Percentiles rank a stretch among this genome's conserved stretches.
phyloP scores from a whole-genome alignment of 768 basidiomycete species.

The Suillus luteus region DNA sequence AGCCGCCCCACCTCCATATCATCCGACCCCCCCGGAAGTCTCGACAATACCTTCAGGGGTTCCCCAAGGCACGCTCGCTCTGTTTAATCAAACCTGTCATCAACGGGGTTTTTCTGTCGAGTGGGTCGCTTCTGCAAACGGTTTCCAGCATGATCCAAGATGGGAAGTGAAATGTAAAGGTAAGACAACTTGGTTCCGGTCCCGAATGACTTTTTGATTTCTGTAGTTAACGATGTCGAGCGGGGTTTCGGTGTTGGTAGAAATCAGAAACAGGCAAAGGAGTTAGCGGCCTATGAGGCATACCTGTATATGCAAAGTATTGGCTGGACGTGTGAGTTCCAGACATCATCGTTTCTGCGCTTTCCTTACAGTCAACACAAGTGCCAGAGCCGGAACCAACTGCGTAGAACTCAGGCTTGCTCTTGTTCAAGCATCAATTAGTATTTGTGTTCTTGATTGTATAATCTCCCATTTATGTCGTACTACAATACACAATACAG shows the following conservation, averaged over 20 bases:
- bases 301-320: slow-evolving; percentile 40
- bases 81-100: slow-evolving; percentile 54
- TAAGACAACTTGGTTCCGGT: slow-evolving; percentile 32
- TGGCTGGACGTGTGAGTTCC: slow-evolving; percentile 45
- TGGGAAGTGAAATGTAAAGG: slow-evolving; percentile 59
- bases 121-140: slow-evolving; percentile 48
- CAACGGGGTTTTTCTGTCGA: slow-evolving; percentile 45
- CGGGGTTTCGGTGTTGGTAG: slow-evolving; percentile 53
- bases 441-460: not conserved
- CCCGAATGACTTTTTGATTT: not conserved
- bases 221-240: slow-evolving; percentile 50
- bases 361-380: not conserved
- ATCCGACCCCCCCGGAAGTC: slow-evolving; percentile 17
- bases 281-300: slow-evolving; percentile 62
- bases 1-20: slow-evolving; percentile 25
- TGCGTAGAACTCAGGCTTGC: not conserved
- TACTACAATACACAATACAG: not conserved
- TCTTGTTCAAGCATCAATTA: not conserved
- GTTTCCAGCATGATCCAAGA: slow-evolving; percentile 54
- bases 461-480: not conserved
- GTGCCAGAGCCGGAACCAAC: slow-evolving; percentile 3
- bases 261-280: slow-evolving; percentile 65
- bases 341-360: not conserved
- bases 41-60: slow-evolving; percentile 30
- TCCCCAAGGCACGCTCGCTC: slow-evolving; percentile 36